Evolutionary conservation across 1,284 basidiomycete species (phyloP).

Genomic region (Melampsora americana): DNA sequence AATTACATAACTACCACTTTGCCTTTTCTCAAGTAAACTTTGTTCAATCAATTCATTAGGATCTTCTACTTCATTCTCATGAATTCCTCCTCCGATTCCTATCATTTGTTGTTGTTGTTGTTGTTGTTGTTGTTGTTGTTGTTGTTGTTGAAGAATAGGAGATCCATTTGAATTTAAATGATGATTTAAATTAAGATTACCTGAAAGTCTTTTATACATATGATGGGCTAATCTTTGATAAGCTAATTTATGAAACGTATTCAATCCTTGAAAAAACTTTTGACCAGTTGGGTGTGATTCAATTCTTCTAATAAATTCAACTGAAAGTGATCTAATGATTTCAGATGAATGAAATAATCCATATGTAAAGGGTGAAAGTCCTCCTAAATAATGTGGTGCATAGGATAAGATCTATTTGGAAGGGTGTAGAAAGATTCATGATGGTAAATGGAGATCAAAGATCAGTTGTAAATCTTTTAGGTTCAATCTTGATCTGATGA

Average conservation of each 20-base stretch:
- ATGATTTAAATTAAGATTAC: too few species aligned
- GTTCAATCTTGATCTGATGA: too few species aligned
- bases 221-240: slow-evolving; percentile 52
- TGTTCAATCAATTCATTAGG: too few species aligned
- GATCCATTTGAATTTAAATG: too few species aligned
- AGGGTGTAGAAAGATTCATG: too few species aligned
- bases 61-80: too few species aligned
- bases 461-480: not conserved
- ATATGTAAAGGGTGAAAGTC: slow-evolving; percentile 77
- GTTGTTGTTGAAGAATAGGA: slow-evolving; percentile 46
- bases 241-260: slow-evolving; percentile 85
- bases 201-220: slow-evolving; percentile 4
- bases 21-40: too few species aligned
- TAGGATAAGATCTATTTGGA: slow-evolving; percentile 68
- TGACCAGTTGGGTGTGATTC: slow-evolving; percentile 73
- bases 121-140: slow-evolving; percentile 46
- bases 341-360: slow-evolving; percentile 82
- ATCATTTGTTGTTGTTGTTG: slow-evolving; percentile 47
- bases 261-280: slow-evolving; percentile 75
- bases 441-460: too few species aligned
- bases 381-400: slow-evolving; percentile 73
- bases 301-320: slow-evolving; percentile 77
- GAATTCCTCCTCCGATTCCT: not conserved
- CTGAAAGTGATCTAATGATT: slow-evolving; percentile 69
- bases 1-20: too few species aligned